Evolutionary conservation across 1,284 basidiomycete species (phyloP), one percentile per base, ranked within the genome.

Genomic region (Cutaneotrichosporon mucoides): DNA sequence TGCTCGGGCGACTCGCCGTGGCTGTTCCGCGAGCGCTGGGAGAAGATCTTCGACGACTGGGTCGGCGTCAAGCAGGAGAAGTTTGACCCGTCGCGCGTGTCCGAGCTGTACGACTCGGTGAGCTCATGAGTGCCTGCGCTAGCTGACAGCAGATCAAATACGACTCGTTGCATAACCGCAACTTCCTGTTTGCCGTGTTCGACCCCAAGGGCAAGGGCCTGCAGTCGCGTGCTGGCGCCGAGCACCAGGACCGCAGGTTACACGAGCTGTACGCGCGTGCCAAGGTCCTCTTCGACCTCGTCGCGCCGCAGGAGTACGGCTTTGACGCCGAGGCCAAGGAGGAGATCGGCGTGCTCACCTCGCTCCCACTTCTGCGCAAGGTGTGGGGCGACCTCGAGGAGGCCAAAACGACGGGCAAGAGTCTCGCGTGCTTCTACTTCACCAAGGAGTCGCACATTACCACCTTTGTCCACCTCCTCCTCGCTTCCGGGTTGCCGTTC

Each of bases 1-100:
- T 96, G 94, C 73, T 94, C 90, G 66, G 90, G 89, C 46, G 96
- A 99, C 74, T 91, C 94, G 73, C 95, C 95, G 7, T 92, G 89
- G 84, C 82, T 99, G 47, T 99, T 99, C 83, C 85, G 91, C 61
- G 96, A 99, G 78, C 84, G 95, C 33, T 99, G 96, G 96, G 95
- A 98, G 79, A 99, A 98, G 79, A 82, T 99, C n/a, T 99, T 99
- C 68, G 92, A 94, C 75, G 96, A 99, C 79, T 99, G 97, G 76
- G 77, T 79, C 0, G 78, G 77, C 24, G 76, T 95, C 53, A 93
- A 97, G 76, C 92, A 94, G 73, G 92, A 97, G 77, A 98, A 98
- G 77, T 96, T 98, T 76, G 95, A 99, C 78, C 96, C 95, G 12
- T 96, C 93, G 33, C 84, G 94, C 49, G 92, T 95, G 13, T 96